Evolutionary conservation across 2,329 filamentous ascomycete species (phyloP), one percentile per base, ranked within the genome.

Genomic region (Coleophoma cylindrospora): DNA sequence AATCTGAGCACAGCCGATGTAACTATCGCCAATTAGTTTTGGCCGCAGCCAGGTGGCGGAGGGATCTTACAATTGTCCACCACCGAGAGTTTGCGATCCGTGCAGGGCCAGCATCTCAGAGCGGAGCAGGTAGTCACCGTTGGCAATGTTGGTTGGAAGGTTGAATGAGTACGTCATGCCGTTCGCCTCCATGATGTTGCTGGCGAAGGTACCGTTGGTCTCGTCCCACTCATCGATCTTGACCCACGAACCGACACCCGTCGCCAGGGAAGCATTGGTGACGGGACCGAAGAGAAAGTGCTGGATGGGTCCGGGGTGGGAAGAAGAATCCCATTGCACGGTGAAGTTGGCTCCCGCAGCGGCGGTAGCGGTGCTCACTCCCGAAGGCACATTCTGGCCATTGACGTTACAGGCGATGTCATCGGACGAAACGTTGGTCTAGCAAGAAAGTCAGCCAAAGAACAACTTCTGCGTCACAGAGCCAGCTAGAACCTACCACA

Each of bases 391-490:
- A 37, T 51, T 64, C 45, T 56, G 55, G 27, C 69, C 63, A 27
- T 68, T 68, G 14, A 66, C 65, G 51, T 77, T 76, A 63, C 77
- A 80, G 53, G 72, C 69, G 53, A 80, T 73, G 57, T 73, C 71
- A 49, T 70, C 61, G 45, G 72, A 74, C 44, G 57, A 70, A 37
- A 78, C 73, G 51, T 74, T 68, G 15, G 69, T 71, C 47, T 34
- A n/a, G 17, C 2, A 17, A 5, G 9, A 27, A 27, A 27, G 27
- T 27, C 27, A 27, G 9, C 27, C 6, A 27, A 27, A 27, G 6
- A 19, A 19, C 19, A 19, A 19, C 19, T 19, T 19, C 19, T 19
- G 19, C 19, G 19, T 15, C 4, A 43, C 6, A 19, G 21, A 9
- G 8, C 19, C 6, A 19, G 19, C 12, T 15, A 45, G 41, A n/a